Evolutionary conservation across 2,329 filamentous ascomycete genomes (phyloP).

Genomic region (Colletotrichum sp.): DNA sequence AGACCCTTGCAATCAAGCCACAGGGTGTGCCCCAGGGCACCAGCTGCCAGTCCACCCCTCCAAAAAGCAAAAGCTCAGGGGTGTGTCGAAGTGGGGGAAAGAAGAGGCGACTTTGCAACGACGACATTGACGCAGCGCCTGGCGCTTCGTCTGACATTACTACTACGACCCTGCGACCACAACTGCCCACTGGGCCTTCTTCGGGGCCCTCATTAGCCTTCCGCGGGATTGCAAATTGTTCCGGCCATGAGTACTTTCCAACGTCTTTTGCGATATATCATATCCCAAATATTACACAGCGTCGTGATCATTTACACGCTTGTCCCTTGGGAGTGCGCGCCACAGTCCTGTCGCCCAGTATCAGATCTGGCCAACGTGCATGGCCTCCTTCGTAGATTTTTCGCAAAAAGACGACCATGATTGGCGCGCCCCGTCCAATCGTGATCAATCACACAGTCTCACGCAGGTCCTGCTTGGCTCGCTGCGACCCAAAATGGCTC

Average conservation of each 20-base stretch:
- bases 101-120: neutral
- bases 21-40: slow-evolving; percentile 2
- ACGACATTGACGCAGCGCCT: slow-evolving; percentile 2
- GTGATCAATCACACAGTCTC: neutral
- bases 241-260: neutral
- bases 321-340: neutral
- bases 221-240: slow-evolving; percentile 21
- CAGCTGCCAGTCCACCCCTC: slow-evolving; percentile 1
- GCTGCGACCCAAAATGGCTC: neutral
- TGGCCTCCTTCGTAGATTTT: neutral
- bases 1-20: neutral
- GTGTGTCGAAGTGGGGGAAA: neutral
- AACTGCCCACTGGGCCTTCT: neutral
- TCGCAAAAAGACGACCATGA: neutral
- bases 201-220: neutral
- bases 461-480: slow-evolving; percentile 15
- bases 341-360: neutral
- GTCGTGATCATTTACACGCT: neutral
- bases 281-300: neutral
- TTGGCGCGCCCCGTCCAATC: slow-evolving; percentile 1
- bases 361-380: neutral
- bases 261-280: slow-evolving; percentile 5
- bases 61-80: neutral
- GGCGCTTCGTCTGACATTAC: slow-evolving; percentile 19
- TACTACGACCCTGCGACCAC: neutral